phyloP scores from a whole-genome alignment of 1,139 yeast species.

The Insectozyma bohioensis region DNA sequence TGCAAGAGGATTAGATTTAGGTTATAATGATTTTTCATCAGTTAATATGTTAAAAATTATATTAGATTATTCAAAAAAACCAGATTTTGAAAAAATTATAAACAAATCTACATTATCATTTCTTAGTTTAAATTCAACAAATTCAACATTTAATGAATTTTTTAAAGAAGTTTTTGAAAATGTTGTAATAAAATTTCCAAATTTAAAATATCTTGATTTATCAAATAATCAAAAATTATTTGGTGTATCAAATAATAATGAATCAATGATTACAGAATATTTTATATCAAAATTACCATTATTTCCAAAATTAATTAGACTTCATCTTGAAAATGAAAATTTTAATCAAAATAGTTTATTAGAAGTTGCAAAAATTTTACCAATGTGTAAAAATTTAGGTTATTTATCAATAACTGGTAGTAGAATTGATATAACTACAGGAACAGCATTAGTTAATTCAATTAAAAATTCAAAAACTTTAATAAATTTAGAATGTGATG shows the following conservation, averaged over 20 bases:
- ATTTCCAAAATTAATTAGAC: conserved; percentile 52
- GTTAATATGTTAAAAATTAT: conserved; percentile 26
- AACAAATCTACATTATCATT: conserved; percentile 46
- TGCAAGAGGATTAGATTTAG: conserved; percentile 63
- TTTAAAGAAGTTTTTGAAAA: conserved; percentile 35
- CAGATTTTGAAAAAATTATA: conserved; percentile 21
- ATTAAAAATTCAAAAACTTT: conserved; percentile 40
- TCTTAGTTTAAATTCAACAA: conserved; percentile 71
- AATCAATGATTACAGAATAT: conserved; percentile 30
- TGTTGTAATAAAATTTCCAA: conserved; percentile 42
- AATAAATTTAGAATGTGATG: conserved; percentile 42
- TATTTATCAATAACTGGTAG: conserved; percentile 65
- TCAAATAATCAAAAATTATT: conserved; percentile 65
- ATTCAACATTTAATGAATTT: conserved; percentile 37
- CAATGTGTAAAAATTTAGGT: conserved; percentile 57
- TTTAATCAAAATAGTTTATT: conserved; percentile 47
- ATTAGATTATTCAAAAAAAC: conserved; percentile 21
- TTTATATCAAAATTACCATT: conserved; percentile 58
- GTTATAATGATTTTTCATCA: conserved; percentile 64
- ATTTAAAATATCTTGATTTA: conserved; percentile 62
- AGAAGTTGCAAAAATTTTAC: conserved; percentile 59
- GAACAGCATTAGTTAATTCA: conserved; percentile 41
- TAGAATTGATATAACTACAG: conserved; percentile 44
- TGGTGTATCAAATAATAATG: conserved; percentile 19
- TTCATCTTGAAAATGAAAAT: conserved; percentile 63